Percentiles rank a stretch among this genome's conserved stretches.
These are phyloP conservation scores for Suillus fuscotomentosus DNA, from an alignment of 768 basidiomycete genomes.

Conservation along the genomic window DNA sequence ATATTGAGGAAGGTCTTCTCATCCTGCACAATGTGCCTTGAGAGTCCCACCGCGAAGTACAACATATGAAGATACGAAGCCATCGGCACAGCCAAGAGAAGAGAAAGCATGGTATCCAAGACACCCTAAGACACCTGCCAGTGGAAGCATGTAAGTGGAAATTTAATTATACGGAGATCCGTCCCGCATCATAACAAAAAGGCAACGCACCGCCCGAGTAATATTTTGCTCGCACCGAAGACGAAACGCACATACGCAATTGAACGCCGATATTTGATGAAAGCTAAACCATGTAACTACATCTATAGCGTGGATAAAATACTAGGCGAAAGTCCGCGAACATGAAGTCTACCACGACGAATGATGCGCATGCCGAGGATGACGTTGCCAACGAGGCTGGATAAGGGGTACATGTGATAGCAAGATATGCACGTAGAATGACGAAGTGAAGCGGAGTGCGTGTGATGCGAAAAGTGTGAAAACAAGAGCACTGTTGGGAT, in stretches of 20 bases:
- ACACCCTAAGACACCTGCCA: neutral
- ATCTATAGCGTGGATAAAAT: conserved; percentile 28
- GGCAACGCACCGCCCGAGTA: conserved; percentile 1
- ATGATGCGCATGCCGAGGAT: conserved; percentile 5
- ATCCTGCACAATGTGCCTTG: neutral
- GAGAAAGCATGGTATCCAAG: neutral
- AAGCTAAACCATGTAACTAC: conserved; percentile 16
- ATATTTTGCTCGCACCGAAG: neutral
- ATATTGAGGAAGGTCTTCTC: neutral
- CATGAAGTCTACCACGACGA: conserved; percentile 3
- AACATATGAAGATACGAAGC: neutral
- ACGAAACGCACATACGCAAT: neutral
- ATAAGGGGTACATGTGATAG: conserved; percentile 29
- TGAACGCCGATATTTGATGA: conserved; percentile 6
- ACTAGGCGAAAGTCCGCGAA: conserved; percentile 6
- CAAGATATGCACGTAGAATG: conserved; percentile 28
- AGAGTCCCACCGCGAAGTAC: neutral
- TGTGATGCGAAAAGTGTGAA: conserved; percentile 12
- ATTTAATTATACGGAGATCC: conserved; percentile 3
- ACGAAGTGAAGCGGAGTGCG: conserved; percentile 15
- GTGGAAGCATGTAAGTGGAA: conserved; percentile 1
- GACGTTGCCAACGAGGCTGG: conserved; percentile 10
- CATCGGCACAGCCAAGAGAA: neutral
- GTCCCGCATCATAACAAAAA: conserved; percentile 1
- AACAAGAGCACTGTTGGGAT: conserved; percentile 9